phyloP scores from a whole-genome alignment of 2,329 filamentous ascomycete species.

The Talaromyces sp. region DNA sequence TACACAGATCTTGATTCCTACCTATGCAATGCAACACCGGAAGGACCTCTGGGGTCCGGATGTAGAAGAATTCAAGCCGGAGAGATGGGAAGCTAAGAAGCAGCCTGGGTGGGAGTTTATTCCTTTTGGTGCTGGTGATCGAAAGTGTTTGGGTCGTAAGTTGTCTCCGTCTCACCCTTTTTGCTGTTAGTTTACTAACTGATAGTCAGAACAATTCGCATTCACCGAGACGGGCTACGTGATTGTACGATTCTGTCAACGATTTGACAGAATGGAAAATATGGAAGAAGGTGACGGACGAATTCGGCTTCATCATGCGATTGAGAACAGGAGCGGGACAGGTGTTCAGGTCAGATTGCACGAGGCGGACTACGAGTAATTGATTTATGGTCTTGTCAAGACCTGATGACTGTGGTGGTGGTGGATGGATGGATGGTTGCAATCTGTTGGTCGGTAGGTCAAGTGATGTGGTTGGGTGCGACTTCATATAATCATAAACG shows the following conservation, averaged over 20 bases:
- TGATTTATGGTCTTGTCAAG: not conserved
- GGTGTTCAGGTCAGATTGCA: slow-evolving; percentile 16
- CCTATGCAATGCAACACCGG: slow-evolving; percentile 71
- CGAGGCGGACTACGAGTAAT: slow-evolving; percentile 11
- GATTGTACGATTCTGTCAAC: slow-evolving; percentile 13
- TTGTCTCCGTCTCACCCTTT: not conserved
- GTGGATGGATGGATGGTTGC: not conserved
- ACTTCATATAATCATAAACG: not conserved
- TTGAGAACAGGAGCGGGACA: slow-evolving; percentile 17
- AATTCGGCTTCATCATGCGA: slow-evolving; percentile 18
- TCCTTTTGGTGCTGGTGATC: slow-evolving; percentile 28
- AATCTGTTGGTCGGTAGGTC: not conserved
- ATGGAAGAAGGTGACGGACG: slow-evolving; percentile 16
- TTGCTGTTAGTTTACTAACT: not conserved
- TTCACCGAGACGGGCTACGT: slow-evolving; percentile 17
- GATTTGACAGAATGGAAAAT: slow-evolving; percentile 18
- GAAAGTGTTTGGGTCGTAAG: slow-evolving; percentile 26
- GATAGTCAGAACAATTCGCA: slow-evolving; percentile 14
- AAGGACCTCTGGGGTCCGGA: slow-evolving; percentile 48
- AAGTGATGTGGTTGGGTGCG: not conserved
- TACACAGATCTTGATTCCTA: slow-evolving; percentile 63
- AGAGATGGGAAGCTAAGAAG: slow-evolving; percentile 16
- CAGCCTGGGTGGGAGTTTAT: slow-evolving; percentile 44
- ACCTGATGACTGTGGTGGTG: not conserved
- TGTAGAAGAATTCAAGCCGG: slow-evolving; percentile 30